phyloP scores from a whole-genome alignment of 164 flowering plant species.

The Chimonanthus praecox region DNA sequence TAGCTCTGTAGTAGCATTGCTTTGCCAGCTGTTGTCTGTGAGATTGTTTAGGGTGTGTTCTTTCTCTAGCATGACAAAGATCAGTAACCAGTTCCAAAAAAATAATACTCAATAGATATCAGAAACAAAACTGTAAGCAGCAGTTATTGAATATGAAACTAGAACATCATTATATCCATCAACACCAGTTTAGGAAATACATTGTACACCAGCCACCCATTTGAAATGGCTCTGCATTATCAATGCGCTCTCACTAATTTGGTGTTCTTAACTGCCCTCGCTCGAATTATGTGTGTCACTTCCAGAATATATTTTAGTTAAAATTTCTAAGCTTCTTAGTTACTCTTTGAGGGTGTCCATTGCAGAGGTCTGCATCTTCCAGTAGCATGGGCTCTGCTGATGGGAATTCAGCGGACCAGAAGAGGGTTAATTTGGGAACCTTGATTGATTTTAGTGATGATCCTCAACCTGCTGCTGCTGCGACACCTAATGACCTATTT shows the following conservation, averaged over 20 bases:
- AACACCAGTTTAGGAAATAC: not conserved
- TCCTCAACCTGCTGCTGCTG: constrained; percentile 60
- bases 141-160: not conserved
- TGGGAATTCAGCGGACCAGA: constrained; percentile 53
- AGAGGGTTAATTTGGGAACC: constrained; percentile 46
- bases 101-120: too few relatives aligned
- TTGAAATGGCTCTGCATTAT: not conserved
- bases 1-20: too few relatives aligned
- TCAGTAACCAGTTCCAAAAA: too few relatives aligned
- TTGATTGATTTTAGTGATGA: constrained; percentile 90
- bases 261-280: not conserved
- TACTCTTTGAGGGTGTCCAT: constrained; percentile 3
- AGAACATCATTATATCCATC: not conserved
- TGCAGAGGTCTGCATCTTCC: constrained; percentile 89
- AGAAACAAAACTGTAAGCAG: not conserved
- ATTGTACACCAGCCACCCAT: not conserved
- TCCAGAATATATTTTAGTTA: not conserved
- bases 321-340: not conserved
- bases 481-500: constrained; percentile 21
- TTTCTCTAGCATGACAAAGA: too few relatives aligned
- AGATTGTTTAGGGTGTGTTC: too few relatives aligned
- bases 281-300: not conserved
- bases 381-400: constrained; percentile 73
- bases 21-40: too few relatives aligned
- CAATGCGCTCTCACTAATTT: not conserved